A percentile compares a stretch with the other conserved stretches of the same genome.
phyloP scores from a whole-genome alignment of 345 rosid species.

The Citrus reticulata region DNA sequence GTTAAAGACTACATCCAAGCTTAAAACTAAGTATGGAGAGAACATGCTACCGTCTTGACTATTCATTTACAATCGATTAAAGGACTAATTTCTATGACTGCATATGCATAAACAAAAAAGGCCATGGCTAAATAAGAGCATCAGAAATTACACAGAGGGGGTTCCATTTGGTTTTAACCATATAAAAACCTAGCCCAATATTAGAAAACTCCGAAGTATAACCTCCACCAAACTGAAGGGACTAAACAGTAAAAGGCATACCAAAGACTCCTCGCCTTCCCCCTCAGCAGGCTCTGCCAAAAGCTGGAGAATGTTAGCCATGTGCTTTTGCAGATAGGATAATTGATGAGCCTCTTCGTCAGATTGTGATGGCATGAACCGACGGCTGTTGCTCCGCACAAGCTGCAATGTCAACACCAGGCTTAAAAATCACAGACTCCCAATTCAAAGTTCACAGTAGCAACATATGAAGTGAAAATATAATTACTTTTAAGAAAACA shows the following conservation, averaged over 20 bases:
- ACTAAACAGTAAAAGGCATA: slow-evolving; percentile 29
- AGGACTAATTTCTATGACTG: neutral
- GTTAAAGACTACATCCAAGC: neutral
- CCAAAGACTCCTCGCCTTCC: slow-evolving; percentile 87
- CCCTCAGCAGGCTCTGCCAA: slow-evolving; percentile 91
- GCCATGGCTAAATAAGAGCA: neutral
- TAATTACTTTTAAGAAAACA: neutral
- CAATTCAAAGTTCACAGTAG: neutral
- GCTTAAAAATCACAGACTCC: neutral
- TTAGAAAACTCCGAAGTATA: neutral
- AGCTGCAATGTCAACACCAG: slow-evolving; percentile 49
- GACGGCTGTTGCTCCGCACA: slow-evolving; percentile 96
- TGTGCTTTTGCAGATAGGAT: slow-evolving; percentile 91
- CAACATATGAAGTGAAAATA: neutral
- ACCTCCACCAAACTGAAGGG: neutral
- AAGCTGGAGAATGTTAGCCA: slow-evolving; percentile 81
- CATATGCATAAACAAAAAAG: neutral
- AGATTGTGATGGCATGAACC: slow-evolving; percentile 90
- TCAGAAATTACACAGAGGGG: neutral
- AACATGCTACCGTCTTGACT: neutral
- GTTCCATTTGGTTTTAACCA: neutral
- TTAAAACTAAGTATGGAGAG: neutral
- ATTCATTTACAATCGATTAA: neutral
- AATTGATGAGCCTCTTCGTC: slow-evolving; percentile 99
- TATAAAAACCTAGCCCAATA: neutral